Evolutionary conservation across 2,329 filamentous ascomycete genomes (phyloP), one percentile per base, ranked within the genome.

Genomic region (Aspergillus terreus): DNA sequence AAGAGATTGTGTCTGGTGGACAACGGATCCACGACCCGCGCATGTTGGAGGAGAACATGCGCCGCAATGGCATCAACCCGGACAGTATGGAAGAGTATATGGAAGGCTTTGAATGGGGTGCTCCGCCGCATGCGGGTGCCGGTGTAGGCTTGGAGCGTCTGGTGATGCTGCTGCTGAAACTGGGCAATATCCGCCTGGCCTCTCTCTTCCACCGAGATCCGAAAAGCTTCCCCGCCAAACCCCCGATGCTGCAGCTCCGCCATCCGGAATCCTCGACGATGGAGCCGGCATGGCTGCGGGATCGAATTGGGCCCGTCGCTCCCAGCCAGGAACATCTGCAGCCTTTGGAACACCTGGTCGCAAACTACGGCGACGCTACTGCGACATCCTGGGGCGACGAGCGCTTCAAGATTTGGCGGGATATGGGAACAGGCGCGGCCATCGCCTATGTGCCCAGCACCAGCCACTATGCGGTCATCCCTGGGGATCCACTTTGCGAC

Each of bases 311-410:
- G 50, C 61, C 73, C 11, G 73, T 75, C 58, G 71, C 71, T 10
- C 59, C 71, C 59, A 78, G 72, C 51, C 67, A 73, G 47, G 74
- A 77, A 6, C 78, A 85, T 46, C 76, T 87, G 49, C 91, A 91
- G 47, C 80, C 89, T 0, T 69, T 96, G 4, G 89, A 92, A 67
- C 87, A 95, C 66, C 84, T 96, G 40, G 91, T 96, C 68, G 90
- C 90, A 65, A 96, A 96, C 71, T 96, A 96, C 61, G 92, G 92
- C 56, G 92, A 96, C 70, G 90, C 92, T 2, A 91, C 90, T 45
- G 95, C 95, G 65, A 96, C 92, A 0, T 94, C 90, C 0, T 96
- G 91, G 90, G 82, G 94, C 6, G 92, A 96, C 68, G 88, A 91
- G 6, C 85, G 90, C 6, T 96, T 92, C 69, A 81, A 89, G 64